Percentiles rank a stretch among this genome's conserved stretches.
phyloP scores from a whole-genome alignment of 2,329 filamentous ascomycete genomes.

The Dothistroma pini region DNA sequence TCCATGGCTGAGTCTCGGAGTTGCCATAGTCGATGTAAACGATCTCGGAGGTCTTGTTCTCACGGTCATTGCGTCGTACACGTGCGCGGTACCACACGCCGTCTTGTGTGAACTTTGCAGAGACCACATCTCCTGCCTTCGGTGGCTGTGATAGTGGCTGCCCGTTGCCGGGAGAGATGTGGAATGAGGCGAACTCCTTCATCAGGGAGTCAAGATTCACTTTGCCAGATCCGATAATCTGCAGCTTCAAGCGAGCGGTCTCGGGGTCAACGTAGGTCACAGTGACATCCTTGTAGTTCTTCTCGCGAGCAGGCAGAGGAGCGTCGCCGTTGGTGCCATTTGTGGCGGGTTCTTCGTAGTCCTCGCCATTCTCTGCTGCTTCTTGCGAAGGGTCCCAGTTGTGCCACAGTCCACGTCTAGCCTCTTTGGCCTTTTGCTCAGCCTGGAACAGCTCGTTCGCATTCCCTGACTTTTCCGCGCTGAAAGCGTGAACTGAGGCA shows the following conservation, averaged over 20 bases:
- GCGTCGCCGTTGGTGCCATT: slow-evolving; percentile 49
- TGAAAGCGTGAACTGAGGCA: slow-evolving; percentile 88
- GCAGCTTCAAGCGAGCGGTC: slow-evolving; percentile 80
- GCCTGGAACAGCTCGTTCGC: slow-evolving; percentile 81
- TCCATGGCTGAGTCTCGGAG: slow-evolving; percentile 83
- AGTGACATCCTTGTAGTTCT: slow-evolving; percentile 91
- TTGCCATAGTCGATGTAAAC: slow-evolving; percentile 97
- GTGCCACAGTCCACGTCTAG: slow-evolving; percentile 82
- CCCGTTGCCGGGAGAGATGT: slow-evolving; percentile 77
- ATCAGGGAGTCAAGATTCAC: slow-evolving; percentile 81
- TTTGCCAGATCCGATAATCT: slow-evolving; percentile 84
- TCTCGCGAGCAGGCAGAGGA: slow-evolving; percentile 57
- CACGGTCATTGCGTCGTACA: slow-evolving; percentile 87
- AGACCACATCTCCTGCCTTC: slow-evolving; percentile 87
- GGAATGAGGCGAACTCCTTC: slow-evolving; percentile 86
- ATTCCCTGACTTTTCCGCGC: slow-evolving; percentile 91
- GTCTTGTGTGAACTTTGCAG: slow-evolving; percentile 85
- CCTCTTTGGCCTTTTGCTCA: slow-evolving; percentile 85
- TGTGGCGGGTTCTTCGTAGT: slow-evolving; percentile 45
- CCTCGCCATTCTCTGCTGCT: slow-evolving; percentile 50
- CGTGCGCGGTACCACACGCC: slow-evolving; percentile 92
- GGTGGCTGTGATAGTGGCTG: slow-evolving; percentile 69
- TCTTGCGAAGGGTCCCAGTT: slow-evolving; percentile 92
- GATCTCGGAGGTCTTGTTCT: slow-evolving; percentile 83
- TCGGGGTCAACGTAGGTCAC: slow-evolving; percentile 81